Evolutionary conservation across 1,284 basidiomycete species (phyloP).

Genomic region (Rhodotorula glutinis): DNA sequence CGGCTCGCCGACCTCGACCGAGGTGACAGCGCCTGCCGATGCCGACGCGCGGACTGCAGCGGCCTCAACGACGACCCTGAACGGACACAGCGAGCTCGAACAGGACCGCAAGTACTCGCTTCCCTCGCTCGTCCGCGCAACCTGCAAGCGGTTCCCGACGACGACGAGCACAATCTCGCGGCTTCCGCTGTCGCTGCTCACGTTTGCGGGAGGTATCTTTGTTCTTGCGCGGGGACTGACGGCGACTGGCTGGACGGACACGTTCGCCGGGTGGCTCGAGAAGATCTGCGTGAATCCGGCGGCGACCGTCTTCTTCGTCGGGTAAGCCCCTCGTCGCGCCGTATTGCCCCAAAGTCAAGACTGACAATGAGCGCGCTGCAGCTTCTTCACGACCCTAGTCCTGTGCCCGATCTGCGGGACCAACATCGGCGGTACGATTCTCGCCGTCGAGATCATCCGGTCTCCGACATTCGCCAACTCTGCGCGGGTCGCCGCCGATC

Average conservation of each 20-base stretch:
- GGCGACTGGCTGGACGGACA: slow-evolving; percentile 83
- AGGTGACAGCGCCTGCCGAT: neutral
- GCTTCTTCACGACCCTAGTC: slow-evolving; percentile 32
- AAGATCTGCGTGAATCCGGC: slow-evolving; percentile 53
- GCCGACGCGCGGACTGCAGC: neutral
- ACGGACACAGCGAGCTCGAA: neutral
- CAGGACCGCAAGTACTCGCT: slow-evolving; percentile 15
- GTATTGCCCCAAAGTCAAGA: neutral
- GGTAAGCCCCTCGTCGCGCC: neutral
- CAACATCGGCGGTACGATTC: slow-evolving; percentile 88
- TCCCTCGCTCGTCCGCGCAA: slow-evolving; percentile 28
- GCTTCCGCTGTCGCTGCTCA: slow-evolving; percentile 75
- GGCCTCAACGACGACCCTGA: neutral
- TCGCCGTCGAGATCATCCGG: slow-evolving; percentile 66
- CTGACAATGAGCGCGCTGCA: neutral
- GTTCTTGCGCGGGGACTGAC: slow-evolving; percentile 84
- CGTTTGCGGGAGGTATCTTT: slow-evolving; percentile 93
- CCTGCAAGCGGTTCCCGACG: slow-evolving; percentile 63
- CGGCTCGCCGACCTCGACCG: slow-evolving; percentile 5
- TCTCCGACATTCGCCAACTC: slow-evolving; percentile 33
- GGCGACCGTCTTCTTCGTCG: slow-evolving; percentile 55
- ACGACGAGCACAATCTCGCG: slow-evolving; percentile 65
- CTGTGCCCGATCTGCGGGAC: slow-evolving; percentile 66
- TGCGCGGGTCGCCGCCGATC: slow-evolving; percentile 45
- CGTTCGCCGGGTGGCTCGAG: slow-evolving; percentile 72